phyloP scores from a whole-genome alignment of 2,329 filamentous ascomycete species.

The Dendryphion nanum region DNA sequence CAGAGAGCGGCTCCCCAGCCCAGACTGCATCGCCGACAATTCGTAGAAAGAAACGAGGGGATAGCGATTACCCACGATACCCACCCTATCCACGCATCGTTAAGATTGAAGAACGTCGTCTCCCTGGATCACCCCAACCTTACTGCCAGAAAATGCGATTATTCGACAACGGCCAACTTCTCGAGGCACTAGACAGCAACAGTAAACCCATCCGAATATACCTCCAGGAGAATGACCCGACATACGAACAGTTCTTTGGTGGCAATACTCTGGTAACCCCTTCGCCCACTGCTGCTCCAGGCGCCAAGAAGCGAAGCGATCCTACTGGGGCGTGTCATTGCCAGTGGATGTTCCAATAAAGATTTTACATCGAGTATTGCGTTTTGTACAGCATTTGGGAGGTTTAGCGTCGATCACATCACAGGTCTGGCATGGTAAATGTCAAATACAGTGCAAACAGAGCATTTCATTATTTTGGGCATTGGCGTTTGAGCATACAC shows the following conservation, averaged over 20 bases:
- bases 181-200: constrained; percentile 32
- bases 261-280: too few species aligned
- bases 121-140: constrained; percentile 48
- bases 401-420: too few species aligned
- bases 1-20: constrained; percentile 4
- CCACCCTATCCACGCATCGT: constrained; percentile 56
- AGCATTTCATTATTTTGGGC: too few species aligned
- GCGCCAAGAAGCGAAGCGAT: constrained; percentile 25
- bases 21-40: constrained; percentile 9
- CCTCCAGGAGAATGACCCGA: constrained; percentile 44
- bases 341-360: constrained; percentile 40
- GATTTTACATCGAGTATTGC: background rate
- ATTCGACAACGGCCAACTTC: constrained; percentile 50
- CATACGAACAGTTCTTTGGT: constrained; percentile 22
- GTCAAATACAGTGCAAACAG: too few species aligned
- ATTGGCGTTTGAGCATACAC: too few species aligned
- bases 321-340: constrained; percentile 36
- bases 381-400: constrained; percentile 1
- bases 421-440: too few species aligned
- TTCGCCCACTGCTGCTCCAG: too few species aligned
- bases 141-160: constrained; percentile 67
- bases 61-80: constrained; percentile 26
- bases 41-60: constrained; percentile 6
- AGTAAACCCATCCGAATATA: constrained; percentile 37
- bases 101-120: constrained; percentile 65